Evolutionary conservation across 768 basidiomycete genomes (phyloP).

Genomic region (Phylloporus sp.): DNA sequence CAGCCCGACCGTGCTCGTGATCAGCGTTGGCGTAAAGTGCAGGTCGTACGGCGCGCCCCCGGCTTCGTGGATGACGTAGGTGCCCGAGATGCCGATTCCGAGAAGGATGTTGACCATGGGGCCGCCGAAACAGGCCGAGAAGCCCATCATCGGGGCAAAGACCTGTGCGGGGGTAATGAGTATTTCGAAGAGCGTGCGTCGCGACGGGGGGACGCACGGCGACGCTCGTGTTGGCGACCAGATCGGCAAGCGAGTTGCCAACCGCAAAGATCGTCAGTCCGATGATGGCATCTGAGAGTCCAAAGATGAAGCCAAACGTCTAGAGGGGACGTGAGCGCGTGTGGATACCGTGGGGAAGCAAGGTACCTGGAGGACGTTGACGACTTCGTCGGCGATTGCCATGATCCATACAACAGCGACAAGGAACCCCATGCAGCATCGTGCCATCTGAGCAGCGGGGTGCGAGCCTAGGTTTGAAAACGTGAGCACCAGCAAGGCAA

Average conservation of each 20-base stretch:
- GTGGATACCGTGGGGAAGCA: neutral
- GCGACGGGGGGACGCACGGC: constrained; percentile 59
- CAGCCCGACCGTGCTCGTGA: constrained; percentile 82
- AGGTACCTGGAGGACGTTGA: constrained; percentile 78
- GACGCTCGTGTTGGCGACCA: constrained; percentile 95
- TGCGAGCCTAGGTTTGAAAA: constrained; percentile 58
- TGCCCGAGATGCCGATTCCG: constrained; percentile 88
- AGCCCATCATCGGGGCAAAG: constrained; percentile 91
- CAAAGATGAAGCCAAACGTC: constrained; percentile 92
- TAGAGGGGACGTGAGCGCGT: constrained; percentile 30
- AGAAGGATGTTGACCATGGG: constrained; percentile 90
- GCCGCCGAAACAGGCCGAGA: constrained; percentile 91
- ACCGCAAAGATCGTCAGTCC: constrained; percentile 95
- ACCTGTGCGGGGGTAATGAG: constrained; percentile 36
- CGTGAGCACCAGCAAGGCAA: constrained; percentile 51
- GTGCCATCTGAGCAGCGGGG: constrained; percentile 53
- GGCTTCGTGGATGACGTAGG: constrained; percentile 70
- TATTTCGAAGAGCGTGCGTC: neutral
- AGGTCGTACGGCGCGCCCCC: constrained; percentile 56
- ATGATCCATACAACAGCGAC: constrained; percentile 97
- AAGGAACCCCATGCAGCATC: constrained; percentile 88
- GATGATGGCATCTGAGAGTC: constrained; percentile 94
- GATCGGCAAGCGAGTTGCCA: constrained; percentile 93
- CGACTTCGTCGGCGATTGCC: constrained; percentile 95
- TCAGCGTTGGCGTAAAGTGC: constrained; percentile 73